Percentiles rank a stretch among this genome's conserved stretches.
These are phyloP conservation scores for Neoboletus subvelutipes DNA, from an alignment of 768 basidiomycete species.

Conservation along the genomic window DNA sequence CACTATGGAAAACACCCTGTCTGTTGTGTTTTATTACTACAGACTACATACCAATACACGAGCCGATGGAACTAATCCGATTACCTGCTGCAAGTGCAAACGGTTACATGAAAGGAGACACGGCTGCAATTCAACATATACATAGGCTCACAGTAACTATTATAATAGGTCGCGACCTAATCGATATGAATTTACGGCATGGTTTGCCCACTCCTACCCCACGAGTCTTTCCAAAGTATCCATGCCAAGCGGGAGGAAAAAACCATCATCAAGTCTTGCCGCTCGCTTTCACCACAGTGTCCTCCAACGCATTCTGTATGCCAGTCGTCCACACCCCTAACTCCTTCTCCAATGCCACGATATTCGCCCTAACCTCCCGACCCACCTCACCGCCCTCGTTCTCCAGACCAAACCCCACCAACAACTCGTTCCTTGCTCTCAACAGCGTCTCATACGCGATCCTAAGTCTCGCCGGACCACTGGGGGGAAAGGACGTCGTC, in stretches of 20 bases:
- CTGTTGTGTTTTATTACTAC: no score
- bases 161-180: no score
- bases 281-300: constrained; percentile 23
- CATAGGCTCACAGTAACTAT: not conserved
- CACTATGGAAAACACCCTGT: not conserved
- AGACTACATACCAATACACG: not conserved
- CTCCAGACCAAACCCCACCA: constrained; percentile 67
- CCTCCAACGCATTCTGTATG: constrained; percentile 53
- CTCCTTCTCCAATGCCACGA: constrained; percentile 71
- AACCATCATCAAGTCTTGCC: not conserved
- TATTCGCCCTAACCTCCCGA: constrained; percentile 52
- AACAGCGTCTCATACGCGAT: constrained; percentile 65
- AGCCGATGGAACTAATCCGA: not conserved
- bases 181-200: not conserved
- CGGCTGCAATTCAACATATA: not conserved
- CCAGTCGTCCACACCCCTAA: constrained; percentile 67
- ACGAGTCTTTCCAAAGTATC: no score
- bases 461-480: constrained; percentile 59
- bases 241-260: not conserved
- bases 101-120: not conserved
- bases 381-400: constrained; percentile 77
- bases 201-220: not conserved
- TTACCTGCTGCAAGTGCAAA: not conserved
- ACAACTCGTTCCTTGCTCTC: constrained; percentile 57
- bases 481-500: constrained; percentile 55